Evolutionary conservation across 1,139 yeast genomes (phyloP).

Genomic region (Entelexis sorbosivorans): DNA sequence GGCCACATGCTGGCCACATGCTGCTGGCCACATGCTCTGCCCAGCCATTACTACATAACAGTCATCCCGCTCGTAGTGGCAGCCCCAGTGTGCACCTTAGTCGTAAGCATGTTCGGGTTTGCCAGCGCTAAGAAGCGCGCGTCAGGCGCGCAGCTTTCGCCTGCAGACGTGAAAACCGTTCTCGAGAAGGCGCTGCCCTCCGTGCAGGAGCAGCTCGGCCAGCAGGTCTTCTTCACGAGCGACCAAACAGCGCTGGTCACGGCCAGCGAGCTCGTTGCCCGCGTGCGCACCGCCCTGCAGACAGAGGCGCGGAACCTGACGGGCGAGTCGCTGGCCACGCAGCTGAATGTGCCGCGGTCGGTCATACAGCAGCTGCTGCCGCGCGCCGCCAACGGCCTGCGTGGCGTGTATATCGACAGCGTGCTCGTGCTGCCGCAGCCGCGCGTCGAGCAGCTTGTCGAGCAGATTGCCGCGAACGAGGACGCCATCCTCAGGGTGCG

Average conservation of each 20-base stretch:
- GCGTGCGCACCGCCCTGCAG: neutral
- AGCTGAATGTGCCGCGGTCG: constrained; percentile 1
- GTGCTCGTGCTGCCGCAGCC: constrained; percentile 12
- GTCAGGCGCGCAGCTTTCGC: constrained; percentile 8
- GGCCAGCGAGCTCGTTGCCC: constrained; percentile 1
- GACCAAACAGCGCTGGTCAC: constrained; percentile 5
- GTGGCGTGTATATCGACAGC: constrained; percentile 11
- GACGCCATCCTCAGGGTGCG: neutral
- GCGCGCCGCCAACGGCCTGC: neutral
- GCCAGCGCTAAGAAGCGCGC: constrained; percentile 1
- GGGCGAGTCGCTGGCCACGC: constrained; percentile 6
- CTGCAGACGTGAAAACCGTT: constrained; percentile 9
- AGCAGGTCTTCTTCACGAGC: constrained; percentile 8
- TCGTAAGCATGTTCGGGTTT: constrained; percentile 6
- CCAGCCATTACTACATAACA: no score
- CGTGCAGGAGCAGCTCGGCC: constrained; percentile 8
- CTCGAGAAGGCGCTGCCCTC: constrained; percentile 10
- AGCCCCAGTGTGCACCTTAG: neutral
- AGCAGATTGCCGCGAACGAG: neutral
- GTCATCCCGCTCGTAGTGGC: no score
- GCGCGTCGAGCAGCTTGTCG: constrained; percentile 2
- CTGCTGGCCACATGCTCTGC: no score
- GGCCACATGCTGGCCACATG: no score
- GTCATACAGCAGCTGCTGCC: constrained; percentile 4
- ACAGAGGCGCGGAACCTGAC: constrained; percentile 6